Base-by-base conservation (phyloP, 352 stramenopile species). In the Globisporangium echinulatum region DNA sequence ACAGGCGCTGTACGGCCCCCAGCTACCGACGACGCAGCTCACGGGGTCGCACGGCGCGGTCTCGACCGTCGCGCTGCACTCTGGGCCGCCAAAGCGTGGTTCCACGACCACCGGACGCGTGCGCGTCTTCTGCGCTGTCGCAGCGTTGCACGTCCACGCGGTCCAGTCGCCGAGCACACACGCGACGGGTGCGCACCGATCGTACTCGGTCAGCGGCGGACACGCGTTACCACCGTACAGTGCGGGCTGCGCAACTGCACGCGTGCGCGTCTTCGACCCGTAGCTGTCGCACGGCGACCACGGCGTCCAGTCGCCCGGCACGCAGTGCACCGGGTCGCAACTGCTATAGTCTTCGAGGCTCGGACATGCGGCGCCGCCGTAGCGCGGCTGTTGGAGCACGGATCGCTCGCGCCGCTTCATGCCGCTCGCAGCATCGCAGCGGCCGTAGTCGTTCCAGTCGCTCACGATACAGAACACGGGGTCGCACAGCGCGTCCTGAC, bases 391-490 rank as follows among this genome's bases (percentile, higher is more conserved):
- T 42, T 71, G 66, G 4, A 83, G 58, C 10, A 77, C 61, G 2
- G 74, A 52, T 14, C 75, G 75, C n/a, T 64, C 64, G 8, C 73
- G 71, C 8, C 56, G 68, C 59, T 80, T 85, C 14, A 48, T 65
- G 0, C 67, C 68, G 0, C 62, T 72, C 0, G 47, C 62, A 0
- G 58, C 8, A 38, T 88, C 62, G 52, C 76, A 86, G 2, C 49
- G 47, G 4, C 63, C 57, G 56, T 61, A 89, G 0, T 49, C 36
- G 7, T 62, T 73, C 67, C 68, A 90, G 38, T 66, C 69, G 39
- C 69, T 81, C 15, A 86, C 59, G 0, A 64, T 63, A 49, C 78
- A 90, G 62, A 86, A 67, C n/a, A 90, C 64, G 0, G 74, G 66
- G 33, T 87, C 78, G 49, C 80, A 90, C 38, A 63, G 69, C 0